Evolutionary conservation across 306 rosid genomes (phyloP).

Genomic region (Oxytropis ochrocephala): DNA sequence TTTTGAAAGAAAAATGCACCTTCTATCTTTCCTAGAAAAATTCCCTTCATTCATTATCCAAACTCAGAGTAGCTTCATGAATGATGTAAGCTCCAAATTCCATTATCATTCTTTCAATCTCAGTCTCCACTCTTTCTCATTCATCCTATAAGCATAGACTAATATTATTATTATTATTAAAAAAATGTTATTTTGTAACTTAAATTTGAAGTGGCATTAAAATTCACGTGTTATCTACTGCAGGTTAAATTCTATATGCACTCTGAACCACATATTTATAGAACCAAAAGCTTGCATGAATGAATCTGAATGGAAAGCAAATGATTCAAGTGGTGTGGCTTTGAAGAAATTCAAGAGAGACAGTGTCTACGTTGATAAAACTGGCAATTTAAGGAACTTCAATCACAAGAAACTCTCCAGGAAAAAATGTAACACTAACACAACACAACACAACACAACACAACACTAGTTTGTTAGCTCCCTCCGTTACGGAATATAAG

Average conservation of each 20-base stretch:
- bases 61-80: constrained; percentile 22
- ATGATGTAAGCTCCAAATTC: constrained; percentile 14
- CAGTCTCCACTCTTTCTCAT: not conserved
- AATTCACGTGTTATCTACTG: not conserved
- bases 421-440: constrained; percentile 55
- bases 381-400: constrained; percentile 74
- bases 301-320: constrained; percentile 35
- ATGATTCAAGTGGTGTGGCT: constrained; percentile 41
- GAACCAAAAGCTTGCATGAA: constrained; percentile 31
- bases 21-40: not conserved
- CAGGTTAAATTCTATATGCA: constrained; percentile 30
- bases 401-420: constrained; percentile 74
- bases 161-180: not conserved
- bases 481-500: no score
- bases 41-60: constrained; percentile 32
- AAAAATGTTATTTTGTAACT: not conserved
- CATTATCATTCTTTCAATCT: constrained; percentile 10
- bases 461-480: constrained; percentile 2
- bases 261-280: constrained; percentile 20
- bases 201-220: not conserved
- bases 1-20: not conserved
- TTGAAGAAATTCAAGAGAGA: constrained; percentile 64
- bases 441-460: no score
- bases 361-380: constrained; percentile 65
- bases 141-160: not conserved